These are phyloP conservation scores for Coemansia sp. DNA, from an alignment of 192 early-diverging fungal species.

Conservation along the genomic window DNA sequence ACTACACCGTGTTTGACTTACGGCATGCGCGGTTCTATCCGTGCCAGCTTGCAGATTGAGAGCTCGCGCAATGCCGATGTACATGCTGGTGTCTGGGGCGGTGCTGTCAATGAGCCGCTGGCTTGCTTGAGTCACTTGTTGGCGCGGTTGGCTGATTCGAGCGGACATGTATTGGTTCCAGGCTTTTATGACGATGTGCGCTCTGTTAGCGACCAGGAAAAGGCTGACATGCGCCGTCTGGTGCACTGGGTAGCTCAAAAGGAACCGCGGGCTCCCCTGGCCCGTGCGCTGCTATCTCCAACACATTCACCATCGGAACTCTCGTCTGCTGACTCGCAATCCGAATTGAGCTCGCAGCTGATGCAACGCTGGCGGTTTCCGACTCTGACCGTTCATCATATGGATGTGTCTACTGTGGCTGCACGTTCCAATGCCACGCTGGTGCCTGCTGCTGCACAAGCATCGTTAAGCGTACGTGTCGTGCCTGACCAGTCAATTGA, in stretches of 20 bases:
- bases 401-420: slow-evolving; percentile 64
- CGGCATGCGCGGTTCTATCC: slow-evolving; percentile 73
- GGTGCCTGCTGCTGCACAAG: slow-evolving; percentile 66
- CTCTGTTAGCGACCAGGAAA: slow-evolving; percentile 55
- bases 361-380: slow-evolving; percentile 76
- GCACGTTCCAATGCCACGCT: slow-evolving; percentile 64
- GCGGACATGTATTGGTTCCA: slow-evolving; percentile 62
- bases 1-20: slow-evolving; percentile 75
- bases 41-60: slow-evolving; percentile 58
- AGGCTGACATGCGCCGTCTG: slow-evolving; percentile 53
- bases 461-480: slow-evolving; percentile 69
- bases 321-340: no score
- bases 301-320: no score
- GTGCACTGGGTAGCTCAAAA: slow-evolving; percentile 30
- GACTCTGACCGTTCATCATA: slow-evolving; percentile 70
- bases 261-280: slow-evolving; percentile 38
- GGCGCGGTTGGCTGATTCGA: slow-evolving; percentile 54
- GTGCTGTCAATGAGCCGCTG: slow-evolving; percentile 70
- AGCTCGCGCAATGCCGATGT: slow-evolving; percentile 58
- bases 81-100: slow-evolving; percentile 74
- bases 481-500: slow-evolving; percentile 70
- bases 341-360: slow-evolving; percentile 52
- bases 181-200: slow-evolving; percentile 69
- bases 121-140: slow-evolving; percentile 66
- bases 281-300: slow-evolving; percentile 12